Evolutionary conservation across 2,329 filamentous ascomycete species (phyloP).

Genomic region (Fusarium sp.): DNA sequence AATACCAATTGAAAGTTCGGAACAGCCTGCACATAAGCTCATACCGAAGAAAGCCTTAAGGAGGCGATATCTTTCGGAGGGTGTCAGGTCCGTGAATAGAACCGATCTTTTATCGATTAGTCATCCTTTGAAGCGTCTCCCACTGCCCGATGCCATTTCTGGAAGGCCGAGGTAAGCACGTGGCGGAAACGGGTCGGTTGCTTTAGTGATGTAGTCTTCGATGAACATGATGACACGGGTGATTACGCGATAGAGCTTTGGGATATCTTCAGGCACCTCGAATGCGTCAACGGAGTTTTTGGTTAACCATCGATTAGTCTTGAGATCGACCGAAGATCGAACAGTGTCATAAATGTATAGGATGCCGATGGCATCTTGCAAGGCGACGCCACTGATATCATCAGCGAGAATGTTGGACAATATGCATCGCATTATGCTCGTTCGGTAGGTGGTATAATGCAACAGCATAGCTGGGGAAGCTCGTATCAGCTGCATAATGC

Average conservation of each 20-base stretch:
- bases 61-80: not conserved
- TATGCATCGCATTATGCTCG: not conserved
- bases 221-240: not conserved
- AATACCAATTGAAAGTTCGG: no score
- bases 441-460: not conserved
- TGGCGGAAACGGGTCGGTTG: not conserved
- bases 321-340: no score
- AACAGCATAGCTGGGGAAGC: not conserved
- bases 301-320: no score
- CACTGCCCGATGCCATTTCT: not conserved
- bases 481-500: not conserved
- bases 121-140: not conserved
- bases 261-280: not conserved
- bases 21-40: constrained; percentile 18
- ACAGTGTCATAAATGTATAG: not conserved
- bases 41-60: constrained; percentile 5
- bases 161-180: constrained; percentile 1
- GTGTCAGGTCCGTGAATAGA: not conserved
- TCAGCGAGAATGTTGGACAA: not conserved
- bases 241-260: not conserved
- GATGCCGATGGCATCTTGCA: not conserved
- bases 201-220: not conserved
- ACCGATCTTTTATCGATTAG: not conserved
- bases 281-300: no score
- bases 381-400: not conserved